phyloP scores from a whole-genome alignment of 2,329 filamentous ascomycete genomes.

The Chrysoporthe austroafricana region DNA sequence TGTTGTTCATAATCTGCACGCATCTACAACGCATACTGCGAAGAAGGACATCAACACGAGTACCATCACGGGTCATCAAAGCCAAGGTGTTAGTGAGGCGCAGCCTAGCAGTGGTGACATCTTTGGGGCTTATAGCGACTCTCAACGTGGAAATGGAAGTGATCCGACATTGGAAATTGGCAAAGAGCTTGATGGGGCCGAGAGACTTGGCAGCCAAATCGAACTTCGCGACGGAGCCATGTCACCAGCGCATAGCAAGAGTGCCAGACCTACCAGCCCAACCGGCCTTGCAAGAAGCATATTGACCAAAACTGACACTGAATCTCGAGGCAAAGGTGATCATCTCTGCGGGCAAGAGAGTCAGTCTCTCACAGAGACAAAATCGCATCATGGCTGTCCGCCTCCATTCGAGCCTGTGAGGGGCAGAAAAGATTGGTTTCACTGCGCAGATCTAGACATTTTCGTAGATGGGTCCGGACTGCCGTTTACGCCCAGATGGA shows the following conservation, averaged over 20 bases:
- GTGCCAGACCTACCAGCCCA: not conserved
- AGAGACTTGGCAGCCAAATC: not conserved
- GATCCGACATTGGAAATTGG: too few relatives aligned
- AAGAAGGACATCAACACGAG: not conserved
- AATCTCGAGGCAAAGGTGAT: not conserved
- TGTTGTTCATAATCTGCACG: not conserved
- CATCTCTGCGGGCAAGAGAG: too few relatives aligned
- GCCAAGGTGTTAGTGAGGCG: not conserved
- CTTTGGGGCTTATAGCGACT: not conserved
- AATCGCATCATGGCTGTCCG: not conserved
- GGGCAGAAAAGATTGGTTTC: slow-evolving; percentile 5
- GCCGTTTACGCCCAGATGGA: not conserved
- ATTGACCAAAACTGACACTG: not conserved
- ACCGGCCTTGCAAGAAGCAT: not conserved
- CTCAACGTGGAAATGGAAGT: not conserved
- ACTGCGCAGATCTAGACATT: not conserved
- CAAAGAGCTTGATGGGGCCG: not conserved
- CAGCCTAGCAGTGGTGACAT: not conserved
- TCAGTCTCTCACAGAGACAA: not conserved
- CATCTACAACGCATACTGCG: too few relatives aligned
- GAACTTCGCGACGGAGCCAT: too few relatives aligned
- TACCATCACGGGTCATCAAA: too few relatives aligned
- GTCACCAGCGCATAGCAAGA: not conserved
- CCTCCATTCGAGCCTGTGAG: not conserved
- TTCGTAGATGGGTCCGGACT: not conserved